Percentiles rank a stretch among this genome's conserved stretches.
These are phyloP conservation scores for Candida neerlandica DNA, from an alignment of 1,139 yeast genomes.

Conservation along the genomic window DNA sequence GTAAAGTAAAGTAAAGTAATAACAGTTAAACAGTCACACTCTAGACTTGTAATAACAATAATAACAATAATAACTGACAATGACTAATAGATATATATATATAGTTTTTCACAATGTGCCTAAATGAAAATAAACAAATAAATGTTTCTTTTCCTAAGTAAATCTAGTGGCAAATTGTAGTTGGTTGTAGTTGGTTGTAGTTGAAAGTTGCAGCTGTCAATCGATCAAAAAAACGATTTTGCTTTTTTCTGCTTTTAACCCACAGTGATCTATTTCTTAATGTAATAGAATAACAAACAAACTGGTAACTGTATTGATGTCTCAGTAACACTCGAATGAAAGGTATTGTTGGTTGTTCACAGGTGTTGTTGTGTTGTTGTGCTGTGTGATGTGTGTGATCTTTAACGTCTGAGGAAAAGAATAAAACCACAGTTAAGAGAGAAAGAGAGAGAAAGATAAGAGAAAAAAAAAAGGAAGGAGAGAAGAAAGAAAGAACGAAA, in stretches of 20 bases:
- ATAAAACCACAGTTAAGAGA: neutral
- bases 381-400: neutral
- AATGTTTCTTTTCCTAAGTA: neutral
- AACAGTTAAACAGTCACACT: no score
- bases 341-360: neutral
- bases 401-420: neutral
- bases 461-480: neutral
- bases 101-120: no score
- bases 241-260: no score
- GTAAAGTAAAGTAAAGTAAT: no score
- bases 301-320: no score
- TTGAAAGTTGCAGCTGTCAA: constrained; percentile 1
- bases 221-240: neutral
- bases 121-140: neutral
- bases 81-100: neutral
- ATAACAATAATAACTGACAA: neutral
- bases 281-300: no score
- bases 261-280: no score
- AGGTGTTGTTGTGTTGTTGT: no score
- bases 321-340: neutral
- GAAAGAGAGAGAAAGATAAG: neutral
- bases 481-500: neutral
- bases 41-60: neutral
- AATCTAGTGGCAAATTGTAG: neutral
- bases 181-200: neutral